Conservation (phyloP, 441 rosid genomes). For the Jatropha podagrica region DNA sequence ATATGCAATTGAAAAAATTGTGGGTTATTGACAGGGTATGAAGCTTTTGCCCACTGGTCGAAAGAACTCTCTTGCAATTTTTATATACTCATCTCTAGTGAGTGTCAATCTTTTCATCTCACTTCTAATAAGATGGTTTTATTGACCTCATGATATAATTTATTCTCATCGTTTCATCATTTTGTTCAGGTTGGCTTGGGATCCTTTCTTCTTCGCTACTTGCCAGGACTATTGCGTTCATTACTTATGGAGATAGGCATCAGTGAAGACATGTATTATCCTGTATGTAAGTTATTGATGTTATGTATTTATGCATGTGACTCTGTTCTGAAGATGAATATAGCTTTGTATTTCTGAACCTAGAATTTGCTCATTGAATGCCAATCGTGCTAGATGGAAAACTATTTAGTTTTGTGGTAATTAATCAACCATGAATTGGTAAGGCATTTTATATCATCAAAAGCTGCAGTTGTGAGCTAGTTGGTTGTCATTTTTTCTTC, state of each 20-base stretch:
- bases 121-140: not conserved
- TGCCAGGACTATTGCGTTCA: constrained; percentile 58
- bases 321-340: not conserved
- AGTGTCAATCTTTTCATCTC: constrained; percentile 31
- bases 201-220: constrained; percentile 69
- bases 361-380: constrained; percentile 10
- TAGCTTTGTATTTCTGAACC: not conserved
- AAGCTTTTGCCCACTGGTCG: constrained; percentile 88
- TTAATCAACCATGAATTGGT: constrained; percentile 1
- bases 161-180: constrained; percentile 7
- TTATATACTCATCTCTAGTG: constrained; percentile 78
- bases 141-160: not conserved
- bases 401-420: not conserved
- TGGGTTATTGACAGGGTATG: constrained; percentile 69
- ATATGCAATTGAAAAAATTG: not conserved
- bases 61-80: constrained; percentile 72
- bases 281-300: constrained; percentile 79
- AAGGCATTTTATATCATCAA: not conserved
- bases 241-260: constrained; percentile 75
- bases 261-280: constrained; percentile 91
- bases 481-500: not conserved
- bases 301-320: constrained; percentile 5
- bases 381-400: not conserved
- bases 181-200: constrained; percentile 72
- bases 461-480: constrained; percentile 2